Base-by-base conservation (phyloP, 331 rosid genomes). In the Telfairia occidentalis region DNA sequence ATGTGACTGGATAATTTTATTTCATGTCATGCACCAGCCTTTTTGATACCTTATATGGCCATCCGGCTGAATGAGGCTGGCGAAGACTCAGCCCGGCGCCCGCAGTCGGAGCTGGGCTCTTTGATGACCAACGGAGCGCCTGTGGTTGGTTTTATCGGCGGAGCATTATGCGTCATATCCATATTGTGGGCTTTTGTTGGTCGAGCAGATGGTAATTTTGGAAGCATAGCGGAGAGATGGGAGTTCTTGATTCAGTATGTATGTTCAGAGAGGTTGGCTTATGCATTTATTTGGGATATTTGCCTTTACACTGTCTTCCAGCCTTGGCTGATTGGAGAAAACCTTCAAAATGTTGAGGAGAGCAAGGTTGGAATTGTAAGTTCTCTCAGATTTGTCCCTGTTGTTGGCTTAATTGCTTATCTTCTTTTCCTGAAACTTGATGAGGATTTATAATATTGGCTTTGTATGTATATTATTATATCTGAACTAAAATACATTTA, bases 231-330 rank as follows among this genome's bases (percentile, higher is more conserved):
- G 11, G 97, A 91, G 26, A 89, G 98, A 80, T 86, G 79, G 88
- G 86, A 90, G 52, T 91, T 89, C 87, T 83, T 94, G 96, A 76
- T 83, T 5, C 26, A 80, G 71, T 91, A 91, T 57, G 82, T 91
- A 7, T 94, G 90, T 78, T 88, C 97, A 60, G 98, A 94, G 86
- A 87, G 97, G 86, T 77, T 88, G 74, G 98, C 92, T 40, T 91
- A 91, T 83, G 97, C 96, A 54, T 91, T 94, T 89, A 87, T 91
- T 80, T 94, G 98, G 98, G 98, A 94, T 78, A 94, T 91, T 74
- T 81, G 88, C 77, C 85, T 90, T 54, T 91, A 91, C 84, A 52
- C 76, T 15, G 71, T 94, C 69, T 94, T 94, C 84, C 98, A 91
- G 84, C 96, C 98, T 24, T 91, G 97, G 98, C 75, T 94, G 82